These are phyloP conservation scores for Acanthamoeba sp. DNA, from an alignment of 208 protist genomes.

Conservation along the genomic window DNA sequence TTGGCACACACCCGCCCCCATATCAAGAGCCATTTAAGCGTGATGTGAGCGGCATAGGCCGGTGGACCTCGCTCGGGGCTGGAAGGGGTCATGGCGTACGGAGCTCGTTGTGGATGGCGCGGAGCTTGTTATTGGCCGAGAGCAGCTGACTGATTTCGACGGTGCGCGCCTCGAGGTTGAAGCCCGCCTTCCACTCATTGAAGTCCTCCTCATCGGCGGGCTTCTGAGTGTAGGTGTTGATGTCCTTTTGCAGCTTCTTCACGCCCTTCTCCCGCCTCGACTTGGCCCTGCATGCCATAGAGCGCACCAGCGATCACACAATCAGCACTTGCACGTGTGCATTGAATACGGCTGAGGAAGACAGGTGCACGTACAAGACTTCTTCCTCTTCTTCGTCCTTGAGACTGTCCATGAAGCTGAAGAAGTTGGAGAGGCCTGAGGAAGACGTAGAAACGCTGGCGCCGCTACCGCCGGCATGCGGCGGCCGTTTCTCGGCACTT, in stretches of 20 bases:
- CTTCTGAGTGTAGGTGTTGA: conserved; percentile 49
- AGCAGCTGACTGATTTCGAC: conserved; percentile 46
- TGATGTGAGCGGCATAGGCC: not conserved
- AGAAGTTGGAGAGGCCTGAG: conserved; percentile 38
- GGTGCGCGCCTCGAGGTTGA: conserved; percentile 33
- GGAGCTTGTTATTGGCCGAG: conserved; percentile 3
- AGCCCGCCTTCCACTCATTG: not conserved
- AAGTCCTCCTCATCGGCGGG: conserved; percentile 47
- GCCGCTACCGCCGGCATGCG: not conserved
- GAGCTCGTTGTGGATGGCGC: conserved; percentile 49
- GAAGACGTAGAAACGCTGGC: not conserved
- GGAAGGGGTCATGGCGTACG: too few relatives aligned
- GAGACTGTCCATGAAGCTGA: conserved; percentile 61
- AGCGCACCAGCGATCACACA: not conserved
- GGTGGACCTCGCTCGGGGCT: too few relatives aligned
- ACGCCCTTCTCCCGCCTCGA: conserved; percentile 19
- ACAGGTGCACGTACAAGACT: conserved; percentile 44
- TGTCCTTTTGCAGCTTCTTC: conserved; percentile 70
- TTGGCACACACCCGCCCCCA: not conserved
- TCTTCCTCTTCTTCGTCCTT: conserved; percentile 55
- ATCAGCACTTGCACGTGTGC: too few relatives aligned
- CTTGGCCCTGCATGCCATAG: not conserved
- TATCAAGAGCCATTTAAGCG: not conserved
- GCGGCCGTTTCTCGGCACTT: not conserved
- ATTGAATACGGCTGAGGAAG: not conserved